These are phyloP conservation scores for Ceratonia siliqua DNA, from an alignment of 306 rosid genomes.

Conservation along the genomic window DNA sequence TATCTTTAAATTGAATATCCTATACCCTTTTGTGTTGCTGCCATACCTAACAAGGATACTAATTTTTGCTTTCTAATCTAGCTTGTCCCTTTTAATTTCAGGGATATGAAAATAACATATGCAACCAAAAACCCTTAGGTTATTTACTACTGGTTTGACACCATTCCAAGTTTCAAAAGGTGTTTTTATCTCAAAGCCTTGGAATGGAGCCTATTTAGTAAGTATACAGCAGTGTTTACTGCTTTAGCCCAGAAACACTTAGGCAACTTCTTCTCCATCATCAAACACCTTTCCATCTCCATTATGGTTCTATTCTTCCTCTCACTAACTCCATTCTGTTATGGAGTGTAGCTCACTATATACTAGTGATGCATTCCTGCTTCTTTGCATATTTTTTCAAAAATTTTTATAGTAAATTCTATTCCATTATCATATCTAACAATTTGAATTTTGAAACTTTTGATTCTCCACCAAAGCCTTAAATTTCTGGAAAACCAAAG, in stretches of 20 bases:
- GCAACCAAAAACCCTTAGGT: background rate
- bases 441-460: background rate
- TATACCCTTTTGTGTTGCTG: background rate
- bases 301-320: background rate
- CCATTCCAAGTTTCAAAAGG: background rate
- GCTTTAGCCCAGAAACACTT: background rate
- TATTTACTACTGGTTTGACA: background rate
- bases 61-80: background rate
- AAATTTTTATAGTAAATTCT: background rate
- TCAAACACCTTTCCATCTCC: background rate
- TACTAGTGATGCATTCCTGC: background rate
- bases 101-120: background rate
- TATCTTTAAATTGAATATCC: background rate
- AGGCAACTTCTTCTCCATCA: background rate
- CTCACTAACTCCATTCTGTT: background rate
- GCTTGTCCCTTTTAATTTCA: background rate
- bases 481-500: background rate
- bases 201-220: background rate
- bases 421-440: background rate
- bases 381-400: background rate
- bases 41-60: background rate
- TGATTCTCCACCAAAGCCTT: conserved; percentile 5
- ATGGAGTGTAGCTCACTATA: background rate
- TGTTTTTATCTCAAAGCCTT: background rate
- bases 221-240: background rate